Percentiles rank a stretch among this genome's conserved stretches.
Evolutionary conservation across 208 protist genomes (phyloP).

Genomic region (Trypanosoma boissoni): DNA sequence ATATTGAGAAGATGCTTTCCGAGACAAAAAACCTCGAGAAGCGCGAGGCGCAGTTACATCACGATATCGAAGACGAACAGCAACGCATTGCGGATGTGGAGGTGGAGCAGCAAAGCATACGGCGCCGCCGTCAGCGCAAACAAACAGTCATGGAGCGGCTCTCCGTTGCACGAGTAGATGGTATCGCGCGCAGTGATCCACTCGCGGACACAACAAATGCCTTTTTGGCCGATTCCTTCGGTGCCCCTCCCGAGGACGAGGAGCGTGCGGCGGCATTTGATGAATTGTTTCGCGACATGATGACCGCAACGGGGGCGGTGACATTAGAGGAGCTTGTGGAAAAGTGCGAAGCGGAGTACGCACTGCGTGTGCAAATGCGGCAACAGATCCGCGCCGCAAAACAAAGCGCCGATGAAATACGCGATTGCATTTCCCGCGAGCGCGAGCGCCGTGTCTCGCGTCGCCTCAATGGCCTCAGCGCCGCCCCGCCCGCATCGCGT

Average conservation of each 20-base stretch:
- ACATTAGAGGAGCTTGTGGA: slow-evolving; percentile 35
- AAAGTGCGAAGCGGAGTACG: slow-evolving; percentile 52
- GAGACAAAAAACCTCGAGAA: slow-evolving; percentile 55
- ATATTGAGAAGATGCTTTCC: slow-evolving; percentile 50
- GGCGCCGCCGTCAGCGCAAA: slow-evolving; percentile 22
- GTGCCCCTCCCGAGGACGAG: slow-evolving; percentile 46
- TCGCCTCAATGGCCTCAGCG: slow-evolving; percentile 8
- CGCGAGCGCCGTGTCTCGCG: slow-evolving; percentile 3
- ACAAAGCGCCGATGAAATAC: slow-evolving; percentile 26
- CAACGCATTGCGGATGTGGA: slow-evolving; percentile 66
- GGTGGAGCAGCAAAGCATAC: slow-evolving; percentile 32
- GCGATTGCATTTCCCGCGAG: slow-evolving; percentile 13
- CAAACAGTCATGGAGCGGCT: slow-evolving; percentile 20
- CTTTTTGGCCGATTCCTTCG: background rate
- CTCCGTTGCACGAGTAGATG: background rate
- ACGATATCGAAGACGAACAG: slow-evolving; percentile 56
- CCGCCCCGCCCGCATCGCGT: slow-evolving; percentile 17
- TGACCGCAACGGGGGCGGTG: slow-evolving; percentile 76
- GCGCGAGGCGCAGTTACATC: slow-evolving; percentile 39
- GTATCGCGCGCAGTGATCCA: no score
- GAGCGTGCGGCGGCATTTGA: slow-evolving; percentile 78
- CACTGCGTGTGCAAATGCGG: slow-evolving; percentile 64
- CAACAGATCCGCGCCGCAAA: slow-evolving; percentile 35
- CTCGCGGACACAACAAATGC: background rate
- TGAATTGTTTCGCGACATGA: slow-evolving; percentile 86